These are phyloP conservation scores for Tillandsia leiboldiana DNA, from an alignment of 176 grass and related monocot genomes.

Conservation along the genomic window DNA sequence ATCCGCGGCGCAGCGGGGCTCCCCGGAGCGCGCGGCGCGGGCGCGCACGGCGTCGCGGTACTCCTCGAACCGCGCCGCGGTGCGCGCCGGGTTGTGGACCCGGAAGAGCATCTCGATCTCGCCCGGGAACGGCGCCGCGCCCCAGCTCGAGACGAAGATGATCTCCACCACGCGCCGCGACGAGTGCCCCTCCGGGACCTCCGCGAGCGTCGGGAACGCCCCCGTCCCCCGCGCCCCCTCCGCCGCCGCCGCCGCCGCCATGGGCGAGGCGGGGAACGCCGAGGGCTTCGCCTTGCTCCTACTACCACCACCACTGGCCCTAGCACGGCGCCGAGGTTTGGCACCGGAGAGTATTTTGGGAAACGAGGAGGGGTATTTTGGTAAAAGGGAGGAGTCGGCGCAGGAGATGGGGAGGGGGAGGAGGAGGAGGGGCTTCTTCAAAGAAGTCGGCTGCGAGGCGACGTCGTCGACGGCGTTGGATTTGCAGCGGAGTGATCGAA, in stretches of 20 bases:
- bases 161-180: slow-evolving; percentile 39
- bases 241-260: neutral
- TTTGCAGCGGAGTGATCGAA: slow-evolving; percentile 34
- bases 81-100: slow-evolving; percentile 25
- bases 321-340: too few relatives aligned
- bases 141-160: slow-evolving; percentile 32
- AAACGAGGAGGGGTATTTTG: too few relatives aligned
- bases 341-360: too few relatives aligned
- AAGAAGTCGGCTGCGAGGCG: slow-evolving; percentile 1
- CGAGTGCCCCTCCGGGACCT: slow-evolving; percentile 30
- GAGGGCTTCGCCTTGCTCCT: neutral
- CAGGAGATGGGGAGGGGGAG: slow-evolving; percentile 13
- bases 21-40: slow-evolving; percentile 4
- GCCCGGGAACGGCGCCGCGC: neutral
- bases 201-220: slow-evolving; percentile 23
- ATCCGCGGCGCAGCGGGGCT: slow-evolving; percentile 31
- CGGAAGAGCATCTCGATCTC: slow-evolving; percentile 41
- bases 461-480: slow-evolving; percentile 29
- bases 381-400: neutral
- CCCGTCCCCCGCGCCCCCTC: neutral
- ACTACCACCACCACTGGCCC: too few relatives aligned
- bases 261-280: neutral
- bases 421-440: slow-evolving; percentile 15
- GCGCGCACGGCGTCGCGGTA: slow-evolving; percentile 9
- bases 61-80: slow-evolving; percentile 33